Base-by-base conservation (phyloP, 768 basidiomycete genomes). In the Auriscalpium vulgare region DNA sequence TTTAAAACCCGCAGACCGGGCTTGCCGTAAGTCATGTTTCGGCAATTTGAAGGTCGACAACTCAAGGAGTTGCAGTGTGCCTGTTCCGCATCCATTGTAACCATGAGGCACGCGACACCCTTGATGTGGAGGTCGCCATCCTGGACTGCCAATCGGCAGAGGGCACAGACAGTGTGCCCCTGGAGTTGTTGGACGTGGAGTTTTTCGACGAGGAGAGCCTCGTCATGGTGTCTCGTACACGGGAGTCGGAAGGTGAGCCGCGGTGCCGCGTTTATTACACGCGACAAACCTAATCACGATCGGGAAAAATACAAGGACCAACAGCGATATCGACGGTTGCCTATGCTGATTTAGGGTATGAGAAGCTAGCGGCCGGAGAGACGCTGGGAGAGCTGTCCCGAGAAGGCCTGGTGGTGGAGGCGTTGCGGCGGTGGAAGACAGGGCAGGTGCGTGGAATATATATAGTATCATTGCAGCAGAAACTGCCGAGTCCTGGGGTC, bases 161-260 rank as follows among this genome's bases (percentile, higher is more conserved):
- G 61, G 67, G 73, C 67, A 73, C 69, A 58, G 71, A 60, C 47
- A 62, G 62, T 60, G 65, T 56, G 54, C 72, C 74, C 61, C 67
- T 83, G 63, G 76, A 83, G 57, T 62, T 88, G 47, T 66, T 89
- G 66, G 84, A 85, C 63, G 77, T 73, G 45, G 85, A 88, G 54
- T 91, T 91, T 71, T 89, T 92, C 68, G 89, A 91, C 73, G 84
- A 88, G 62, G 79, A 83, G 67, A 73, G 68, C 64, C 66, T 89
- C 57, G 76, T 88, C 61, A 73, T 88, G 59, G 77, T 88, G 57
- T 85, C 80, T 71, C 80, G 78, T 68, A 68, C 69, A 66, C 72
- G 72, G 55, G 71, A 69, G 56, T 68, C 66, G 55, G 66, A 74
- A 65, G 78, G 85, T 85, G 67, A 72, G 81, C 56, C 44, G 19